A percentile compares a stretch with the other conserved stretches of the same genome.
phyloP scores from a whole-genome alignment of 73 alveolate species.

The Paramecium sexaurelia region DNA sequence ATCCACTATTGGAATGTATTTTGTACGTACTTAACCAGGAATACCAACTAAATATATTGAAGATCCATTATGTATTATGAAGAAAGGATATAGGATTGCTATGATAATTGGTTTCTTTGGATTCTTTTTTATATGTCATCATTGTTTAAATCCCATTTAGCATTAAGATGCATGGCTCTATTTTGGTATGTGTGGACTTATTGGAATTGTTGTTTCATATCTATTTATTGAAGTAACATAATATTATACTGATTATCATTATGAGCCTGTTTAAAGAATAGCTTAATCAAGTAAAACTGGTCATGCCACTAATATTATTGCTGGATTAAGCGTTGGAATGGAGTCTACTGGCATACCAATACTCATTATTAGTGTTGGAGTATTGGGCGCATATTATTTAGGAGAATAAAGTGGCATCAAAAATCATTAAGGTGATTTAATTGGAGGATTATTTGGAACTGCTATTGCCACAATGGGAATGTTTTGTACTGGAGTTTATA shows the following conservation, averaged over 20 bases:
- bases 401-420: constrained; percentile 82
- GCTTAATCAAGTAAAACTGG: constrained; percentile 86
- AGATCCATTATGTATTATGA: constrained; percentile 80
- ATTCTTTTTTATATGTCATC: constrained; percentile 73
- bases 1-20: constrained; percentile 78
- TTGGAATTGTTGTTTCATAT: constrained; percentile 80
- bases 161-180: constrained; percentile 69
- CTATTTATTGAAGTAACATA: constrained; percentile 73
- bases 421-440: constrained; percentile 67
- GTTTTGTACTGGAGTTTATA: constrained; percentile 88
- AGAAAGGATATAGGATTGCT: constrained; percentile 81
- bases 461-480: constrained; percentile 97
- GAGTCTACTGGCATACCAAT: constrained; percentile 88
- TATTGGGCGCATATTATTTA: constrained; percentile 79
- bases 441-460: constrained; percentile 92
- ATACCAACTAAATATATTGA: constrained; percentile 80
- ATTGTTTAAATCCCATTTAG: constrained; percentile 65
- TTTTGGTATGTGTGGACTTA: constrained; percentile 74
- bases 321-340: constrained; percentile 86
- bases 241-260: constrained; percentile 91
- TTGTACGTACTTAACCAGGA: constrained; percentile 84
- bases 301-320: constrained; percentile 92
- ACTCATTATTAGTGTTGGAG: constrained; percentile 77
- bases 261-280: constrained; percentile 84
- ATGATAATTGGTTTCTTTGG: constrained; percentile 77